These are phyloP conservation scores for Ambrosia hybrid DNA, from an alignment of 140 eudicot genomes.

Conservation along the genomic window DNA sequence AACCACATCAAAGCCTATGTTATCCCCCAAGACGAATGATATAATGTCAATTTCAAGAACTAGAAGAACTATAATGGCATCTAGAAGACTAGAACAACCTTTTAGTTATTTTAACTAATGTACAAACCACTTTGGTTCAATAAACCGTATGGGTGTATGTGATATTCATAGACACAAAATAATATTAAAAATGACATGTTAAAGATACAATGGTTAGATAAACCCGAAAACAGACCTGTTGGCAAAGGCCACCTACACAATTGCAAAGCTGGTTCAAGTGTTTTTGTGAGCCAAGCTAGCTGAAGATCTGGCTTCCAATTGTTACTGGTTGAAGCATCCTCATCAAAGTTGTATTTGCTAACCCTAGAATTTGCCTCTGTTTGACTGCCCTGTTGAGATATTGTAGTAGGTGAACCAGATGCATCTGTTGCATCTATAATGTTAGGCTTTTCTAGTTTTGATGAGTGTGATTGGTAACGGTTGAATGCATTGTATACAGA, in stretches of 20 bases:
- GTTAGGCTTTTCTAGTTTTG: slow-evolving; percentile 34
- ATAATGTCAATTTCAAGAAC: no score
- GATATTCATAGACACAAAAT: no score
- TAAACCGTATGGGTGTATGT: no score
- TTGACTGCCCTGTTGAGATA: slow-evolving; percentile 27
- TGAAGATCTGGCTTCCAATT: slow-evolving; percentile 59
- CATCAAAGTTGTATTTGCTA: slow-evolving; percentile 47
- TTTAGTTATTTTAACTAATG: no score
- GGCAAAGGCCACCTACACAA: slow-evolving; percentile 68
- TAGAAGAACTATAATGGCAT: no score
- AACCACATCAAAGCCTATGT: neutral
- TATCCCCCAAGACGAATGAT: no score
- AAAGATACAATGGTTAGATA: no score
- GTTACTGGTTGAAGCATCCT: slow-evolving; percentile 43
- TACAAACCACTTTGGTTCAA: no score
- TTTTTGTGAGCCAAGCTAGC: slow-evolving; percentile 77
- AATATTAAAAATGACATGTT: no score
- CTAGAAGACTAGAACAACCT: no score
- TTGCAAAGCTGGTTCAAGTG: slow-evolving; percentile 90
- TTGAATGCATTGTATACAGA: slow-evolving; percentile 34
- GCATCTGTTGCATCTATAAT: slow-evolving; percentile 40
- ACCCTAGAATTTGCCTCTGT: slow-evolving; percentile 24
- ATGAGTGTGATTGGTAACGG: slow-evolving; percentile 60
- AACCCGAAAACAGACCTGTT: slow-evolving; percentile 49
- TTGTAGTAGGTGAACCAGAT: slow-evolving; percentile 27